Evolutionary conservation across 805 yeast species (phyloP).

Genomic region (Yarrowia divulgata): DNA sequence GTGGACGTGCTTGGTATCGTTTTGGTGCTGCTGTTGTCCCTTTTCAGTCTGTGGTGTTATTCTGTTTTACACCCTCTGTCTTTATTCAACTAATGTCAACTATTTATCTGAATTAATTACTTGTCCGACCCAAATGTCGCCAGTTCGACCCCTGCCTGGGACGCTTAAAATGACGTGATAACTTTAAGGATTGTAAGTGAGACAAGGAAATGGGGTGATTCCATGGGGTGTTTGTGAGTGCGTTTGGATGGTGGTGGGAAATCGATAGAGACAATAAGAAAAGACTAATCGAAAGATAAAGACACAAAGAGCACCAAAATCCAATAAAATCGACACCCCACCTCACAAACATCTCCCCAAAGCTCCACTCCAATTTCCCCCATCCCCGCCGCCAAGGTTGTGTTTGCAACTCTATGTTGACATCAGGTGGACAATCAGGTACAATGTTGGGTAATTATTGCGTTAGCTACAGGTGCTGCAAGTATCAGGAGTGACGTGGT

Average conservation of each 20-base stretch:
- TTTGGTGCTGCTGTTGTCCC: not conserved
- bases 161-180: slow-evolving; percentile 2
- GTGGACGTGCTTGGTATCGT: not conserved
- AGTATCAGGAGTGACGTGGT: slow-evolving; percentile 1
- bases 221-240: not conserved
- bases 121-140: not conserved
- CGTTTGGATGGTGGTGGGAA: not conserved
- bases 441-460: slow-evolving; percentile 8
- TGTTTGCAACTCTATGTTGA: slow-evolving; percentile 5
- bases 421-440: slow-evolving; percentile 27
- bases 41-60: not conserved
- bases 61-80: too few relatives aligned
- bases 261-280: rapidly evolving
- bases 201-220: slow-evolving; percentile 26
- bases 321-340: not conserved
- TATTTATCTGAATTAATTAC: not conserved
- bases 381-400: not conserved
- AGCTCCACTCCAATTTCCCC: not conserved
- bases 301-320: too few relatives aligned
- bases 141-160: not conserved
- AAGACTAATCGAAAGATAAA: not conserved
- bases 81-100: not conserved
- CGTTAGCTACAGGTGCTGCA: not conserved
- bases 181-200: slow-evolving; percentile 22
- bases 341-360: not conserved